A percentile compares a stretch with the other conserved stretches of the same genome.
These are phyloP conservation scores for Bonnemaisonia californica DNA, from an alignment of 31 red algal species.

Conservation along the genomic window DNA sequence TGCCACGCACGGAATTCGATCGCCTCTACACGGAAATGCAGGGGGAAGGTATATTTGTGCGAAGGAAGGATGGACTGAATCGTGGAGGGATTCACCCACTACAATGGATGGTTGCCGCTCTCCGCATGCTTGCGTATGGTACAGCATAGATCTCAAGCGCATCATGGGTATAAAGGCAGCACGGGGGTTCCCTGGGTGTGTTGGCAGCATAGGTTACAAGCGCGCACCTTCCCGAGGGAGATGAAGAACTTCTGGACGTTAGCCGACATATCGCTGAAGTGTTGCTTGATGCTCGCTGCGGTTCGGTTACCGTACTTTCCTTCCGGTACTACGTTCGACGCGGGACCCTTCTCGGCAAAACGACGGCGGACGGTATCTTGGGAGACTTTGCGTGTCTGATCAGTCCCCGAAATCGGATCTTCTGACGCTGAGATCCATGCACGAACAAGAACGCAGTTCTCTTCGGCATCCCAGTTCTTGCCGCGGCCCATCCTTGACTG, in stretches of 20 bases:
- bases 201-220: constrained; percentile 14
- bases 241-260: constrained; percentile 26
- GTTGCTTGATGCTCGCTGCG: constrained; percentile 19
- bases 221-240: constrained; percentile 2
- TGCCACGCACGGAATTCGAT: constrained; percentile 2
- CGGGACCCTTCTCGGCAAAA: constrained; percentile 27
- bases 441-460: constrained; percentile 37
- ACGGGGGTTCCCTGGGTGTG: constrained; percentile 25
- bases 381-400: constrained; percentile 23
- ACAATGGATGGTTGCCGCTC: constrained; percentile 10
- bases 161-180: constrained; percentile 11
- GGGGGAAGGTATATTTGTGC: not conserved
- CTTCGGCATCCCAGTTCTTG: constrained; percentile 35
- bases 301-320: constrained; percentile 26
- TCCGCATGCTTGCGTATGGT: constrained; percentile 16
- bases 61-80: not conserved
- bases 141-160: not conserved
- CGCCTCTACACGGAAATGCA: not conserved
- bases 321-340: not conserved
- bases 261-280: constrained; percentile 26
- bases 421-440: constrained; percentile 37
- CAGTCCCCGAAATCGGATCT: constrained; percentile 10
- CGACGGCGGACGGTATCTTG: constrained; percentile 21
- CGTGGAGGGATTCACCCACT: constrained; percentile 3
- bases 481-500: constrained; percentile 23